Evolutionary conservation across 169 alveolate species (phyloP).

Genomic region (Neospora caninum): DNA sequence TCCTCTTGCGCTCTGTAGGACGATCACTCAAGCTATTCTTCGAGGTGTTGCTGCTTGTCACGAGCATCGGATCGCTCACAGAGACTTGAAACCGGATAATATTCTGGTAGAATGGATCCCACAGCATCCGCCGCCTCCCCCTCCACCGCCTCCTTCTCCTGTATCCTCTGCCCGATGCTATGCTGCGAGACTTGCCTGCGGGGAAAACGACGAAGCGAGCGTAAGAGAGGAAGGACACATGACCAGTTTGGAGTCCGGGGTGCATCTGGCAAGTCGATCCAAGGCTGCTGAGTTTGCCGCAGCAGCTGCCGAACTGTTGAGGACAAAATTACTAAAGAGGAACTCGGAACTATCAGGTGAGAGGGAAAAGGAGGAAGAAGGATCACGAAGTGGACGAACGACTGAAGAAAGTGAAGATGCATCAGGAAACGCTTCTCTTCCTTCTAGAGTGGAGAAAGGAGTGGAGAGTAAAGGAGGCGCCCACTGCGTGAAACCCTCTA

Average conservation of each 20-base stretch:
- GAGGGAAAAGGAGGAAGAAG: neutral
- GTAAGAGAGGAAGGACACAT: neutral
- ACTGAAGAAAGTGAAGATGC: neutral
- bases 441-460: neutral
- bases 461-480: neutral
- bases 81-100: conserved; percentile 67
- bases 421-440: neutral
- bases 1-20: conserved; percentile 42
- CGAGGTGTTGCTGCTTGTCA: conserved; percentile 54
- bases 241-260: neutral
- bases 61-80: conserved; percentile 40
- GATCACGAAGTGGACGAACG: neutral
- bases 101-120: conserved; percentile 42
- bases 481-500: neutral
- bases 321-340: neutral
- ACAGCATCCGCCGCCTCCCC: conserved; percentile 19
- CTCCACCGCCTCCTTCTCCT: conserved; percentile 42
- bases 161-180: neutral
- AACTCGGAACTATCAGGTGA: neutral
- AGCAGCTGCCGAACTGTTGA: neutral
- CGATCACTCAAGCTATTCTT: conserved; percentile 28
- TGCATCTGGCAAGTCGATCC: neutral
- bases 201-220: neutral
- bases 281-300: neutral
- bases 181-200: neutral